These are phyloP conservation scores for Xylariaceae sp. DNA, from an alignment of 2,329 filamentous ascomycete genomes.

Conservation along the genomic window DNA sequence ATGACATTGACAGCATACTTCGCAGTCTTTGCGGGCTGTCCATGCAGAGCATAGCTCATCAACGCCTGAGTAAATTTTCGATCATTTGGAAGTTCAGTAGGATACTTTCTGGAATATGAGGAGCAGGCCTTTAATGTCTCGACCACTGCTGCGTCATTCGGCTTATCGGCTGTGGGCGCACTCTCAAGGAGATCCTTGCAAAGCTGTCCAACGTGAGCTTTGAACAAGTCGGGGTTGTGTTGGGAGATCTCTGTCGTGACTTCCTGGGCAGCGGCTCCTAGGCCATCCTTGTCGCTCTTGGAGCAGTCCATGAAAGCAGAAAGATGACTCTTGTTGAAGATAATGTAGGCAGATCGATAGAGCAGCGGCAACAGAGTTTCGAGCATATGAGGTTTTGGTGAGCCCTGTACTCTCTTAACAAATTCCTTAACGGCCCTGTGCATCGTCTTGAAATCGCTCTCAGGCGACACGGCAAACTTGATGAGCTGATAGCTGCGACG, in stretches of 20 bases:
- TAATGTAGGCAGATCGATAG: conserved; percentile 76
- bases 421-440: conserved; percentile 88
- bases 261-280: conserved; percentile 78
- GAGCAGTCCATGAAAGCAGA: conserved; percentile 85
- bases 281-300: conserved; percentile 73
- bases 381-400: conserved; percentile 59
- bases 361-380: conserved; percentile 80
- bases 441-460: conserved; percentile 89
- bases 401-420: conserved; percentile 71
- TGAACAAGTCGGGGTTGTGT: conserved; percentile 83
- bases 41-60: conserved; percentile 77
- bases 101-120: conserved; percentile 82
- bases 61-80: conserved; percentile 78
- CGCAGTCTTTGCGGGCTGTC: conserved; percentile 74
- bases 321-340: conserved; percentile 94
- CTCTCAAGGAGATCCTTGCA: conserved; percentile 81
- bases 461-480: conserved; percentile 76
- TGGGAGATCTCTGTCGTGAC: conserved; percentile 89
- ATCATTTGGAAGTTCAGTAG: conserved; percentile 76
- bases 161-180: conserved; percentile 63
- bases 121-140: conserved; percentile 93
- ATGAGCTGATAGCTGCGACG: conserved; percentile 86
- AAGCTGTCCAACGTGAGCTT: conserved; percentile 85
- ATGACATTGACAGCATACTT: conserved; percentile 94
- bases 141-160: conserved; percentile 71